Conservation (phyloP, 345 rosid genomes). For the Ailanthus altissimus region DNA sequence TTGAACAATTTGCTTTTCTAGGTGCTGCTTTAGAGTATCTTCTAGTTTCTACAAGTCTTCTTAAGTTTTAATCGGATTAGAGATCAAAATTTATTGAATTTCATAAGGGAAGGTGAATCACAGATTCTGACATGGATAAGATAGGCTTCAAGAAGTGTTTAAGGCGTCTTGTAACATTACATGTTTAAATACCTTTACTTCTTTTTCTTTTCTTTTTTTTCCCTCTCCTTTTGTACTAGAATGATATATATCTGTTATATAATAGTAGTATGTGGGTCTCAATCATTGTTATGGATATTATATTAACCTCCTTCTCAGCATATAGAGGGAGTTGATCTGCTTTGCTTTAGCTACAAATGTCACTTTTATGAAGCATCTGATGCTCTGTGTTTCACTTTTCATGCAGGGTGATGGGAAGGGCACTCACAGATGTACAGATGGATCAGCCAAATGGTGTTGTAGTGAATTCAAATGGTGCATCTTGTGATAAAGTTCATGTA, state of each 20-base stretch:
- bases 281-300: no score
- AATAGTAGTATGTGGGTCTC: not conserved
- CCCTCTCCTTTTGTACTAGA: not conserved
- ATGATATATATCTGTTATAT: not conserved
- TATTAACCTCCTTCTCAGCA: conserved; percentile 2
- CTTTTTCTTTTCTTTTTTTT: no score
- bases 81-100: not conserved
- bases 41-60: not conserved
- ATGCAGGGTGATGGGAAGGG: conserved; percentile 83
- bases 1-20: not conserved
- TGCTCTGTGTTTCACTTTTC: conserved; percentile 3
- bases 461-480: conserved; percentile 31
- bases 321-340: not conserved
- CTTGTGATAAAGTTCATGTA: conserved; percentile 44
- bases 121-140: not conserved
- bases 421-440: conserved; percentile 55
- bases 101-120: no score
- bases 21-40: not conserved
- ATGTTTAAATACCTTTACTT: not conserved
- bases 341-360: conserved; percentile 2
- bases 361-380: conserved; percentile 16
- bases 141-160: conserved; percentile 6
- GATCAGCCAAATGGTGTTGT: conserved; percentile 54
- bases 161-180: not conserved
- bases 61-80: not conserved